Base-by-base conservation (phyloP, 495 filamentous ascomycete species). In the Penicillium egyptiacum region DNA sequence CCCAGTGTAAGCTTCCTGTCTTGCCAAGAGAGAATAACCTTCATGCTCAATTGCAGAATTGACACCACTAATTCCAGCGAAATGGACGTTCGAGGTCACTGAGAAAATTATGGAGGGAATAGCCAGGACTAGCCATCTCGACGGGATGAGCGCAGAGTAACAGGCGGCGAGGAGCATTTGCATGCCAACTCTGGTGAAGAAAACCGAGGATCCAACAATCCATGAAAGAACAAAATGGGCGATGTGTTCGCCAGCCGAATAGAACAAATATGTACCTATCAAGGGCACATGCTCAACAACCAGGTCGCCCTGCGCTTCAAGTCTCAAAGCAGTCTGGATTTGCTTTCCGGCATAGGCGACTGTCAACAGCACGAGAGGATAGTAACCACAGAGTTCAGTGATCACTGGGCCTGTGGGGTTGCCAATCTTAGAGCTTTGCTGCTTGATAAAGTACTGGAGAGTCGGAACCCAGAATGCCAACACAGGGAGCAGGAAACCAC, bases 1-100 rank as follows among this genome's bases (percentile, higher is more conserved):
- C 2, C 94, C 94, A 9, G 94, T 97, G 14, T 85, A 68, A 0
- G 90, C 95, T 65, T 97, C 92, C 63, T 82, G 75, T 16, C 94
- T 86, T 31, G 87, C 92, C 40, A 97, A 65, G 6, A 98, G 71
- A 3, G 81, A 76, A 50, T 70, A 83, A 4, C 75, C 76, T 43
- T 77, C 72, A 14, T 62, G 64, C 20, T 70, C 63, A 17, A 98
- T 73, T 2, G 81, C 86, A 4, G 71, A 66, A 58, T 96, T 93
- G 19, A 94, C 68, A 2, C 77, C 75, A 7, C 66, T 66, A 0
- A 82, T 78, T 17, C 82, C 81, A 47, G 66, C 65, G 28, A 89
- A 71, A 68, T 96, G 91, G 10, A 86, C 83, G 64, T 96, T 96
- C 35, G 81, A 79, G 16, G 85, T 73, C 23, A 83, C 65, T 0